Percentiles rank a stretch among this genome's conserved stretches.
Evolutionary conservation across 768 basidiomycete genomes (phyloP).

Genomic region (Macrolepiota fuliginosa): DNA sequence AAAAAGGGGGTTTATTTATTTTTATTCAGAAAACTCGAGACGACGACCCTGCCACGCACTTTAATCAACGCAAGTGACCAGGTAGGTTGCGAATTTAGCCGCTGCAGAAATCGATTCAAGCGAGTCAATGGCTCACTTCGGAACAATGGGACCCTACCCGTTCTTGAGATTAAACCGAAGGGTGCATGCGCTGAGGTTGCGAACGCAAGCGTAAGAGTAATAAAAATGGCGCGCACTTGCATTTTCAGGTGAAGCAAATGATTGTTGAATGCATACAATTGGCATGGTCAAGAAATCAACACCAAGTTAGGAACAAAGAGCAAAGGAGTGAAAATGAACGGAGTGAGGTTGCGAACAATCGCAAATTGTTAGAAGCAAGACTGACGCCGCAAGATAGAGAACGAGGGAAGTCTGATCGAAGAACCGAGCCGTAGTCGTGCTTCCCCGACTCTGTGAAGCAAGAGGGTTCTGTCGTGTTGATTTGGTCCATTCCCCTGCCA

Average conservation of each 20-base stretch:
- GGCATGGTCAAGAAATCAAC: conserved; percentile 22
- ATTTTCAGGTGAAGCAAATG: conserved; percentile 5
- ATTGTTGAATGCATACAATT: conserved; percentile 5
- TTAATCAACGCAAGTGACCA: conserved; percentile 47
- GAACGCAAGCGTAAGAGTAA: conserved; percentile 30
- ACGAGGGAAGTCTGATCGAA: conserved; percentile 12
- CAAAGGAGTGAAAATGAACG: background rate
- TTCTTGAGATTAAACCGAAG: conserved; percentile 31
- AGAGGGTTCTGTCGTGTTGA: too few species aligned
- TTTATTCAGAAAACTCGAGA: too few species aligned
- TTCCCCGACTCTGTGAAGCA: conserved; percentile 33
- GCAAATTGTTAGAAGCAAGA: conserved; percentile 20
- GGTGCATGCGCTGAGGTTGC: conserved; percentile 32
- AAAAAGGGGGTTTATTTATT: too few species aligned
- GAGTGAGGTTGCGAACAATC: conserved; percentile 21
- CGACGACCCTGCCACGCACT: too few species aligned
- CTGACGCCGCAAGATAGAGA: conserved; percentile 12
- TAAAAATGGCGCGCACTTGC: conserved; percentile 39
- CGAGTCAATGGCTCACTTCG: conserved; percentile 30
- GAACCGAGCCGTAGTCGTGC: conserved; percentile 10
- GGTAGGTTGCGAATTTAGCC: too few species aligned
- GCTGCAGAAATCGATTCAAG: too few species aligned
- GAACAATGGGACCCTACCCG: conserved; percentile 38
- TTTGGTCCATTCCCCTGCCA: too few species aligned
- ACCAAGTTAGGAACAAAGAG: conserved; percentile 23